phyloP scores from a whole-genome alignment of 1,284 basidiomycete genomes.

The Apiotrichum laibachii region DNA sequence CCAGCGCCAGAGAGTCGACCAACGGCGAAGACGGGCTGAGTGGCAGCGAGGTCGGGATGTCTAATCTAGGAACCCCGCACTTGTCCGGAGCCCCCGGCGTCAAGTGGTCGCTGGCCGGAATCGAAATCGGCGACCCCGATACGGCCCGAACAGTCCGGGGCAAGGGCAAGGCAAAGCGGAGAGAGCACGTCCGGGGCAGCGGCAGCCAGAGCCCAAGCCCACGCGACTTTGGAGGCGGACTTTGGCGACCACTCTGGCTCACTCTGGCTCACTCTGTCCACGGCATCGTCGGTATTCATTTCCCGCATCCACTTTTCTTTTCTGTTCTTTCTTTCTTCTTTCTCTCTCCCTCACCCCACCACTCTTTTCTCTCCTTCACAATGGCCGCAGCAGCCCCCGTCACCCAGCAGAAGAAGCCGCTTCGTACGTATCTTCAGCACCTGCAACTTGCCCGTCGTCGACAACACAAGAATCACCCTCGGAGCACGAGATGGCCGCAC shows the following conservation, averaged over 20 bases:
- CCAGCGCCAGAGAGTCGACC: too few relatives aligned
- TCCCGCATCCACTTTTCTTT: neutral
- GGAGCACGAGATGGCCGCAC: neutral
- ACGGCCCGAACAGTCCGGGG: neutral
- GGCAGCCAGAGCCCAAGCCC: too few relatives aligned
- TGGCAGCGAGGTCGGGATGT: too few relatives aligned
- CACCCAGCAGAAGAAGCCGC: neutral
- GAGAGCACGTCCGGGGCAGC: neutral
- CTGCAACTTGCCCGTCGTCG: too few relatives aligned
- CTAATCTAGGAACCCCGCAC: too few relatives aligned
- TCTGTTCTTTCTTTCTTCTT: neutral
- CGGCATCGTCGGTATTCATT: neutral
- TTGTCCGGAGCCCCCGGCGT: neutral
- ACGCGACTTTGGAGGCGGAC: neutral
- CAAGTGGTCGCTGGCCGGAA: too few relatives aligned
- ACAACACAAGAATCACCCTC: neutral
- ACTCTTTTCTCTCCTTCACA: neutral
- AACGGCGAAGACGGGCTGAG: too few relatives aligned
- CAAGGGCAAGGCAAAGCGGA: neutral
- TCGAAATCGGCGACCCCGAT: neutral
- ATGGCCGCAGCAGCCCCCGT: neutral
- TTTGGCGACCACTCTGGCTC: neutral
- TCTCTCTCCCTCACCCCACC: neutral
- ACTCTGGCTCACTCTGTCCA: too few relatives aligned
- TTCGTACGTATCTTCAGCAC: neutral